These are phyloP conservation scores for Diaporthe citri DNA, from an alignment of 2,329 filamentous ascomycete genomes.

Conservation along the genomic window DNA sequence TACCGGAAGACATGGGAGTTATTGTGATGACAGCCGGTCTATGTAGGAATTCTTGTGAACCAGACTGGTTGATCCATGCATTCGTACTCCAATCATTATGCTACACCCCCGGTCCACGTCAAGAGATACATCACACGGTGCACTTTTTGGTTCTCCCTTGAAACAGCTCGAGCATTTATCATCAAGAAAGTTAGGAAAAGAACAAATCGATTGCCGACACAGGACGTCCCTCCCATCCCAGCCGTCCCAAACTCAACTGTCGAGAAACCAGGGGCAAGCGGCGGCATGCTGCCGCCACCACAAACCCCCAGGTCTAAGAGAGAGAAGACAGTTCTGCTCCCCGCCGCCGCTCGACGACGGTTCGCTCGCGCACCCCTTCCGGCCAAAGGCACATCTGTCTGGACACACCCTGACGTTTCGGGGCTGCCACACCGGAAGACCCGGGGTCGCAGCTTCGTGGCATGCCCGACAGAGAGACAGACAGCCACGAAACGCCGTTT, in stretches of 20 bases:
- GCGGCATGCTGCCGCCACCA: neutral
- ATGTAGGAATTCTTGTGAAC: neutral
- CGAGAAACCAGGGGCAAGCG: constrained; percentile 49
- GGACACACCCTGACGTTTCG: neutral
- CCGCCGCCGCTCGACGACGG: constrained; percentile 10
- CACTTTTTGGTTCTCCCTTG: constrained; percentile 7
- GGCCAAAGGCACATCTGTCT: neutral
- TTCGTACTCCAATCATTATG: neutral
- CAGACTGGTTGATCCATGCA: constrained; percentile 9
- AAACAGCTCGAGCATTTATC: constrained; percentile 20
- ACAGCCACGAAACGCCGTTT: neutral
- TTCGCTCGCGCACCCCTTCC: neutral
- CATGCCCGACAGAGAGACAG: neutral
- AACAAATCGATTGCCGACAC: constrained; percentile 32
- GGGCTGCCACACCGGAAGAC: neutral
- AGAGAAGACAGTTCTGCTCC: constrained; percentile 74
- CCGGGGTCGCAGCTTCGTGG: neutral
- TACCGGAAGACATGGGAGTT: neutral
- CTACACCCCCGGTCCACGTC: constrained; percentile 6
- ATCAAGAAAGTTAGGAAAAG: constrained; percentile 19
- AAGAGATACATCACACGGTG: neutral
- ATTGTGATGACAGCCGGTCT: constrained; percentile 1
- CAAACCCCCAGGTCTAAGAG: constrained; percentile 57
- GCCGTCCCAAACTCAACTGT: constrained; percentile 58
- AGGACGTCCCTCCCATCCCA: constrained; percentile 74